Conservation (phyloP, 148 eudicot species). For the Chenopodium album region DNA sequence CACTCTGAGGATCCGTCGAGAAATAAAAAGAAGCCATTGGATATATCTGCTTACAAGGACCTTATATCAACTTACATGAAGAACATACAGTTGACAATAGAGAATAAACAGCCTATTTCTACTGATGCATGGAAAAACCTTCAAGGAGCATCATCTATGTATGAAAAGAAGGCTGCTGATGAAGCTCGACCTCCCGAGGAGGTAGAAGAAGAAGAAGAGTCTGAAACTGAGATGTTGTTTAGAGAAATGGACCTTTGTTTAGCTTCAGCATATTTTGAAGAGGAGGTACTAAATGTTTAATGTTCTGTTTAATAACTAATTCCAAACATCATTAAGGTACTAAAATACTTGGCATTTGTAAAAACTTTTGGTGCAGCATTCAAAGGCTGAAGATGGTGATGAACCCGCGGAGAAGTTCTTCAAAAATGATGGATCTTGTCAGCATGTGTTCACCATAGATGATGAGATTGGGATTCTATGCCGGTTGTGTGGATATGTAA, state of each 20-base stretch:
- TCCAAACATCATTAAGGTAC: not conserved
- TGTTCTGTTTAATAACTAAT: not conserved
- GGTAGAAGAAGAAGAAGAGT: constrained; percentile 35
- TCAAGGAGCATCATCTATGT: constrained; percentile 39
- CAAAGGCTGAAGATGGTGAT: constrained; percentile 29
- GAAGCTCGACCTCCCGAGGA: constrained; percentile 32
- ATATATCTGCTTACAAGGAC: constrained; percentile 61
- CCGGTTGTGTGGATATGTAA: constrained; percentile 65
- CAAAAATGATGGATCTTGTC: constrained; percentile 40
- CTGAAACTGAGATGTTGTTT: constrained; percentile 81
- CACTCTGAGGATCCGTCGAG: constrained; percentile 42
- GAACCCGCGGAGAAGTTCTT: constrained; percentile 32
- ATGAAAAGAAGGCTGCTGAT: constrained; percentile 40
- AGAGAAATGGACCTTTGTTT: constrained; percentile 83
- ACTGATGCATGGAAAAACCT: constrained; percentile 77
- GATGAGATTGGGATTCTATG: constrained; percentile 89
- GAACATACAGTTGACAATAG: constrained; percentile 68
- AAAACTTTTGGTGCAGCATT: constrained; percentile 36
- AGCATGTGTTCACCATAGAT: constrained; percentile 70
- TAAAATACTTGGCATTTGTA: not conserved
- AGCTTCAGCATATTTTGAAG: constrained; percentile 67
- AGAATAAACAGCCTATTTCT: constrained; percentile 57
- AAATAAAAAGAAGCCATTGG: constrained; percentile 43
- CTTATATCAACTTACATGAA: constrained; percentile 77
- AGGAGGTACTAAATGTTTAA: constrained; percentile 39